phyloP scores from a whole-genome alignment of 2,329 filamentous ascomycete genomes.

The Cladosporium sphaerospermum region DNA sequence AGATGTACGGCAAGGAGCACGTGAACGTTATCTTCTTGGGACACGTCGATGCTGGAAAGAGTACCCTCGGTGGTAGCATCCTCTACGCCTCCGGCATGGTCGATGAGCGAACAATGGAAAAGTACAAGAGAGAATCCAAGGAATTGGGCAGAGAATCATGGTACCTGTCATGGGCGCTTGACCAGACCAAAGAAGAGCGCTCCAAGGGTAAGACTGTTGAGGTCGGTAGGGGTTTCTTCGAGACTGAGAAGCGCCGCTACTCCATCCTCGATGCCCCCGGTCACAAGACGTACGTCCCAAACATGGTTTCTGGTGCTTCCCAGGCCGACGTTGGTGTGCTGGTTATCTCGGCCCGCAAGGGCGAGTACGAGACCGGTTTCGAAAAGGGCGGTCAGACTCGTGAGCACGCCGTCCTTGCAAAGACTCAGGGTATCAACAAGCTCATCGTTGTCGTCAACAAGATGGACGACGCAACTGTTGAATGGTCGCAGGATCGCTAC shows the following conservation, averaged over 20 bases:
- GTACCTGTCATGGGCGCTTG: slow-evolving; percentile 98
- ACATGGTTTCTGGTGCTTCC: slow-evolving; percentile 76
- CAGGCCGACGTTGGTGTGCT: slow-evolving; percentile 92
- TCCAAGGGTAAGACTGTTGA: slow-evolving; percentile 97
- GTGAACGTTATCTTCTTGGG: slow-evolving; percentile 97
- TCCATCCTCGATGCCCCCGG: slow-evolving; percentile 94
- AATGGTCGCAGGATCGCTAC: slow-evolving; percentile 91
- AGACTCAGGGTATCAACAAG: slow-evolving; percentile 97
- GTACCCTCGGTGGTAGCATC: slow-evolving; percentile 88
- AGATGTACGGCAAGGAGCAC: slow-evolving; percentile 91
- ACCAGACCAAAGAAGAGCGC: slow-evolving; percentile 94
- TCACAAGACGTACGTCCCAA: slow-evolving; percentile 96
- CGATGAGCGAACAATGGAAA: slow-evolving; percentile 97
- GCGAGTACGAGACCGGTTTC: slow-evolving; percentile 98
- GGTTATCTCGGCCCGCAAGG: slow-evolving; percentile 93
- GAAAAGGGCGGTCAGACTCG: slow-evolving; percentile 94
- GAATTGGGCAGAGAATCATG: slow-evolving; percentile 94
- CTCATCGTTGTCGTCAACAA: slow-evolving; percentile 94
- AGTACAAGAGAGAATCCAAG: slow-evolving; percentile 95
- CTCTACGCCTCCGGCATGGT: slow-evolving; percentile 96
- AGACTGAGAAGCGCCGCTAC: slow-evolving; percentile 93
- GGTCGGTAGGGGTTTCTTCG: slow-evolving; percentile 91
- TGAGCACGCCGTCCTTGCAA: slow-evolving; percentile 95
- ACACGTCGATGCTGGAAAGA: slow-evolving; percentile 97
- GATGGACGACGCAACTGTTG: slow-evolving; percentile 96